Base-by-base conservation (phyloP, 108 stramenopile genomes). In the Epithemia pelagica region DNA sequence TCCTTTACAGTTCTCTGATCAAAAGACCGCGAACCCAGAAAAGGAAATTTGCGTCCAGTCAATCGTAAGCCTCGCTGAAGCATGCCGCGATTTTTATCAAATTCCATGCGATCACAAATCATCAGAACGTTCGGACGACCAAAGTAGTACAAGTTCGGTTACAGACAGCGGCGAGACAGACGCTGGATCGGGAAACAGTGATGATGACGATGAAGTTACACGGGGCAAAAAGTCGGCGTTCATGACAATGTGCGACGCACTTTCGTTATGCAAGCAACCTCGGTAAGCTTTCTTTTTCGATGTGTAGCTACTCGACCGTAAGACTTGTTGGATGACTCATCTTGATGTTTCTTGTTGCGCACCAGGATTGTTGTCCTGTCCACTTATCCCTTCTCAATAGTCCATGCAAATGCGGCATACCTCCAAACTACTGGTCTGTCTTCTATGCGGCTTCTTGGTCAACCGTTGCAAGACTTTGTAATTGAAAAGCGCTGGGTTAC, bases 371-470 rank as follows among this genome's bases (percentile, higher is more conserved):
- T 67, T 32, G 58, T 59, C 23, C 67, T 67, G 18, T 24, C 58
- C n/a, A 57, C 30, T 29, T 23, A 22, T 25, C 67, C 67, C 23
- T 67, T 25, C 33, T 32, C 58, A 15, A 57, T 67, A 1, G 58
- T 67, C 1, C 67, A 67, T 18, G 67, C 56, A 0, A 67, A 67
- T 30, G 31, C 58, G 32, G 67, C 67, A 2, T 67, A 67, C 57
- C 27, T 54, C 2, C 28, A 33, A 1, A 30, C 56, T 30, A 67
- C 67, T 23, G 67, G 67, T 22, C 20, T 67, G 2, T 25, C 56
- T 18, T 59, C 67, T 3, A 33, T 26, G 2, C 28, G 21, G 1
- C 22, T 59, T 30, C 58, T 67, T 19, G 67, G 67, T 54, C 28
- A 67, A 25, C 67, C 67, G 10, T 59, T 67, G 33, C 46, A 25